phyloP scores from a whole-genome alignment of 129 eudicot species.

The Arctium lappa region DNA sequence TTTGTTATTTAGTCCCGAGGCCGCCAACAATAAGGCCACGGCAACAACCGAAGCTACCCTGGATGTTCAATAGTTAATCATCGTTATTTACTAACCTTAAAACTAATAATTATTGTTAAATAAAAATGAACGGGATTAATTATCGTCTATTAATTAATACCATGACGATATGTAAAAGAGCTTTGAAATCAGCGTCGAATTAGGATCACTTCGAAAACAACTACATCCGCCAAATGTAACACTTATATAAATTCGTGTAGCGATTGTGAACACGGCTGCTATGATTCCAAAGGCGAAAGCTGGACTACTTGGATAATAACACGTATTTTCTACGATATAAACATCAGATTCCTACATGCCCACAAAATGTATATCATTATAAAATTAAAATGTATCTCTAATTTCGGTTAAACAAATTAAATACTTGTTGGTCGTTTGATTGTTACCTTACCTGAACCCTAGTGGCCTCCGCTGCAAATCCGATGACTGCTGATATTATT shows the following conservation, averaged over 20 bases:
- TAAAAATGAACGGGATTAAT: background rate
- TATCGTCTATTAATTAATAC: background rate
- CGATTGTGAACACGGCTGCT: conserved; percentile 19
- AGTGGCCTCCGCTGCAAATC: conserved; percentile 25
- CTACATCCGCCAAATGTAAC: conserved; percentile 22
- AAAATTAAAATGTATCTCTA: background rate
- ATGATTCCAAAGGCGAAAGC: conserved; percentile 19
- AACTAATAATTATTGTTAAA: background rate
- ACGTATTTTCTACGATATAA: background rate
- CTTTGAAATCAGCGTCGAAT: conserved; percentile 12
- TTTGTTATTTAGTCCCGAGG: conserved; percentile 7
- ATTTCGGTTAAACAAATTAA: background rate
- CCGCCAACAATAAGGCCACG: conserved; percentile 22
- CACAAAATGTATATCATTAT: background rate
- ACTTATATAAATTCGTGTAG: conserved; percentile 22
- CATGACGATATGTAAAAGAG: conserved; percentile 18
- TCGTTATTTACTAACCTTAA: too few relatives aligned
- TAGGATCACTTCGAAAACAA: conserved; percentile 18
- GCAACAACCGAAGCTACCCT: conserved; percentile 27
- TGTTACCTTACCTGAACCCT: conserved; percentile 34
- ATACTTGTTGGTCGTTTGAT: background rate
- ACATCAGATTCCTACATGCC: conserved; percentile 4
- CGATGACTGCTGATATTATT: conserved; percentile 23
- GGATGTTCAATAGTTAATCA: background rate
- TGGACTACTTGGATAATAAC: conserved; percentile 36